phyloP scores from a whole-genome alignment of 768 basidiomycete genomes.

The Kwoniella shandongensis region DNA sequence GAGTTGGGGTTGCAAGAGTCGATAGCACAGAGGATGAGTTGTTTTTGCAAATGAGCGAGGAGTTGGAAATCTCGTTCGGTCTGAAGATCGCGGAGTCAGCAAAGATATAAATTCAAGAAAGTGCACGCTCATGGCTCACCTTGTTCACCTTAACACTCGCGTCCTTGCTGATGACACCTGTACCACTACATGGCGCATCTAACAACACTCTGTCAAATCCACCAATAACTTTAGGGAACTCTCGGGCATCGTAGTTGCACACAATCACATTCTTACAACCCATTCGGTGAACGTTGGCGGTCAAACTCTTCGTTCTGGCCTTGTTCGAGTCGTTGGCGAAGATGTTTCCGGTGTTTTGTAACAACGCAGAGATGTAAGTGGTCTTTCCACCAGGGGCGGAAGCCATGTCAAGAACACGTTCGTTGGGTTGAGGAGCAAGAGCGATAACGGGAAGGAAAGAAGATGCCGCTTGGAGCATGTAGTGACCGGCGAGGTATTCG shows the following conservation, averaged over 20 bases:
- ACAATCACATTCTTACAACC: constrained; percentile 98
- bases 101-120: neutral
- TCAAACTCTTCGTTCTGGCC: constrained; percentile 88
- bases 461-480: constrained; percentile 98
- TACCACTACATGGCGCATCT: constrained; percentile 97
- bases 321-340: constrained; percentile 98
- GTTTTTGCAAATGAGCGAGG: constrained; percentile 96
- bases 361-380: constrained; percentile 92
- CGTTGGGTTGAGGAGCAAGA: constrained; percentile 84
- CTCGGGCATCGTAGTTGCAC: constrained; percentile 93
- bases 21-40: constrained; percentile 95
- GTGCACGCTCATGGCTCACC: constrained; percentile 57
- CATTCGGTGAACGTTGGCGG: constrained; percentile 92
- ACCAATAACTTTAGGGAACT: constrained; percentile 98
- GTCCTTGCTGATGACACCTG: constrained; percentile 97
- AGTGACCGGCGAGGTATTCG: constrained; percentile 97
- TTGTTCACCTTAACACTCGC: constrained; percentile 97
- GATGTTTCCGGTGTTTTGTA: constrained; percentile 96
- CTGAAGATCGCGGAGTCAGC: constrained; percentile 55
- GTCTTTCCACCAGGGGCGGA: constrained; percentile 98
- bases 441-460: constrained; percentile 99
- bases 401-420: constrained; percentile 96
- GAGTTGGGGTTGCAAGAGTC: constrained; percentile 90
- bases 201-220: constrained; percentile 96
- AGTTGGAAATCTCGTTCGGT: constrained; percentile 93